phyloP scores from a whole-genome alignment of 2,329 filamentous ascomycete species.

The Trematosphaeria pertusa region DNA sequence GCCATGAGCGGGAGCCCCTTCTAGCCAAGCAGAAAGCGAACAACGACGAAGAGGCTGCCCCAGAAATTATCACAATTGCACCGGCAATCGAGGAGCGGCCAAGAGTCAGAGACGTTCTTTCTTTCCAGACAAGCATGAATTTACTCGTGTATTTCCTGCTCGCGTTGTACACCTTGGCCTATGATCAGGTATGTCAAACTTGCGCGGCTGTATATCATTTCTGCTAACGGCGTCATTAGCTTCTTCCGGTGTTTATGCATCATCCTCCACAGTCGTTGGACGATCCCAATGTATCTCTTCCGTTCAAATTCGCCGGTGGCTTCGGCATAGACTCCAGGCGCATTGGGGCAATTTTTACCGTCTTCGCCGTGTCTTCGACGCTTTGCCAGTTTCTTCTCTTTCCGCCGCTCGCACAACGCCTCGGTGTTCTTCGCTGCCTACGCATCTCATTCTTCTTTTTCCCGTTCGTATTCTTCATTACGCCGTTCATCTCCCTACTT shows the following conservation, averaged over 20 bases:
- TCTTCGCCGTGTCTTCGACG: constrained; percentile 81
- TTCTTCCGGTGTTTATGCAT: constrained; percentile 88
- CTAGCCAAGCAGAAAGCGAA: constrained; percentile 29
- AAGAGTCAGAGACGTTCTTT: constrained; percentile 71
- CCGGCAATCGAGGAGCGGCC: constrained; percentile 29
- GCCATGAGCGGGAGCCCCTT: constrained; percentile 39
- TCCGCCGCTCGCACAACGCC: constrained; percentile 73
- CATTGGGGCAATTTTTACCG: constrained; percentile 85
- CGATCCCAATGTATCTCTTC: constrained; percentile 66
- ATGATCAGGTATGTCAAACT: constrained; percentile 67
- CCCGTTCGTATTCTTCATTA: constrained; percentile 79
- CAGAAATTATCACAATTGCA: constrained; percentile 2
- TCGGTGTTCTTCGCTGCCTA: constrained; percentile 77
- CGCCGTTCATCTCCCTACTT: constrained; percentile 78
- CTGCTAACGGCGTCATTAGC: constrained; percentile 34
- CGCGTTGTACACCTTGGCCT: constrained; percentile 81
- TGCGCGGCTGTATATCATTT: neutral
- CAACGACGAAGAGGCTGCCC: constrained; percentile 22
- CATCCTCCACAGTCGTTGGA: constrained; percentile 64
- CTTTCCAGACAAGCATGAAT: constrained; percentile 75
- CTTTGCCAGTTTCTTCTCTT: constrained; percentile 87
- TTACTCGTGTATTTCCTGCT: constrained; percentile 80
- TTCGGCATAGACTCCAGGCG: constrained; percentile 75
- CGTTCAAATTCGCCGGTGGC: constrained; percentile 82
- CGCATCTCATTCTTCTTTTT: constrained; percentile 70